Percentiles rank a stretch among this genome's conserved stretches.
Evolutionary conservation across 129 eudicot species (phyloP).

Genomic region (Gnaphalium uliginosum): DNA sequence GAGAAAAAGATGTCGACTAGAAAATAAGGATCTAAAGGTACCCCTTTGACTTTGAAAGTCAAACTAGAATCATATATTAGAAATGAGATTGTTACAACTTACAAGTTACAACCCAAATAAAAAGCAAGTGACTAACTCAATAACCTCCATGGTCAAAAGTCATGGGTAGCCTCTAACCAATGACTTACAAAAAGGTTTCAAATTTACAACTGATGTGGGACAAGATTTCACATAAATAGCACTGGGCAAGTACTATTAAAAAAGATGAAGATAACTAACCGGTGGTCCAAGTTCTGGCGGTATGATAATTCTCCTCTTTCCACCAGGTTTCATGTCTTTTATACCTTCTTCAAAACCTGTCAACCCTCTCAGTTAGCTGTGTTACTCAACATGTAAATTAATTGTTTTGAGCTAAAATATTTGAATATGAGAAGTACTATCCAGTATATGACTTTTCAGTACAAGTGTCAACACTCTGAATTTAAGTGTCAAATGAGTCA

Average conservation of each 20-base stretch:
- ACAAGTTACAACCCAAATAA: background rate
- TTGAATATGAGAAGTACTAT: no score
- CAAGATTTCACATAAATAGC: background rate
- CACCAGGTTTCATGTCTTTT: conserved; percentile 96
- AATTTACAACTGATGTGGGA: background rate
- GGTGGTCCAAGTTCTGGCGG: conserved; percentile 99
- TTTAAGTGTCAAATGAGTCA: background rate
- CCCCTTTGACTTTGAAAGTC: conserved; percentile 3
- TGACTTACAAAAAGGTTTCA: background rate
- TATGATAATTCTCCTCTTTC: conserved; percentile 87
- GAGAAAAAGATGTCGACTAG: background rate
- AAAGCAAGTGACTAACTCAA: background rate
- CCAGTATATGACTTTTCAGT: no score
- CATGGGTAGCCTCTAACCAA: background rate
- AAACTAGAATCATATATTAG: conserved; percentile 5
- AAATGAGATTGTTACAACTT: background rate
- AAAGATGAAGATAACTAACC: conserved; percentile 49
- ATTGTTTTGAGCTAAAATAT: no score
- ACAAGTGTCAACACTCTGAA: no score
- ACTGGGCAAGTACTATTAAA: background rate
- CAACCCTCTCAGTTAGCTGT: conserved; percentile 4
- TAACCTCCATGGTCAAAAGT: background rate
- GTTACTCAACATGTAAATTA: conserved; percentile 13
- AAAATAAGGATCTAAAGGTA: background rate
- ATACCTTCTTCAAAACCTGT: conserved; percentile 98